Evolutionary conservation across 1,284 basidiomycete species (phyloP).

Genomic region (Tylopilus sp.): DNA sequence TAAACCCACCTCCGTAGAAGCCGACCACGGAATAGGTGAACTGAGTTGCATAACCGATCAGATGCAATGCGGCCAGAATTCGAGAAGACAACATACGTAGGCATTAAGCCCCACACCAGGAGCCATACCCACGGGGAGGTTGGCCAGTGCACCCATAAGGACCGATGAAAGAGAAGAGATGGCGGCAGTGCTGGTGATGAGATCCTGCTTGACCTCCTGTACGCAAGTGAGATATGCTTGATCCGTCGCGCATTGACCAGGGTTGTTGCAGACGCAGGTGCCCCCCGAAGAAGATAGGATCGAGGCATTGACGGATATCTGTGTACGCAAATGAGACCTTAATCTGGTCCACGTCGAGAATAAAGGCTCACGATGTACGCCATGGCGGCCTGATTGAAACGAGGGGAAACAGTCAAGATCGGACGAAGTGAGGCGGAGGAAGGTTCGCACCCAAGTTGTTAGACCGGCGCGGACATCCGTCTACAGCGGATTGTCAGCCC

Average conservation of each 20-base stretch:
- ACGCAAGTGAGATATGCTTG: conserved; percentile 62
- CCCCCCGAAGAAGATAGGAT: conserved; percentile 78
- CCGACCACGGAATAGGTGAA: conserved; percentile 89
- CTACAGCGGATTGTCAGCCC: conserved; percentile 33
- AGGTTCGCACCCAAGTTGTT: conserved; percentile 71
- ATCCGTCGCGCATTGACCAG: conserved; percentile 53
- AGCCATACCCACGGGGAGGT: conserved; percentile 79
- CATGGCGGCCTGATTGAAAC: conserved; percentile 52
- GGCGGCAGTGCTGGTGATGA: conserved; percentile 78
- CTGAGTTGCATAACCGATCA: conserved; percentile 35
- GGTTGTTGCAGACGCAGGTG: conserved; percentile 68
- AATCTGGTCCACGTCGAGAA: neutral
- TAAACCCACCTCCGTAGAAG: conserved; percentile 72
- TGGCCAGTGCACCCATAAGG: conserved; percentile 82
- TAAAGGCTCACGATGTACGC: conserved; percentile 54
- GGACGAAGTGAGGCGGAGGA: neutral
- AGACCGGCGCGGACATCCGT: conserved; percentile 80
- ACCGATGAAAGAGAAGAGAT: conserved; percentile 72
- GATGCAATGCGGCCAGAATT: neutral
- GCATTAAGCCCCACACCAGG: conserved; percentile 83
- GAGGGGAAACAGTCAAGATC: conserved; percentile 7
- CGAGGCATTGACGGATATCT: conserved; percentile 83
- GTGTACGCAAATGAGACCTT: neutral
- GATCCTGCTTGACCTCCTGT: conserved; percentile 63
- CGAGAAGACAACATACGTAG: conserved; percentile 50